Evolutionary conservation across 805 yeast species (phyloP).

Genomic region (Kodamaea laetipori): DNA sequence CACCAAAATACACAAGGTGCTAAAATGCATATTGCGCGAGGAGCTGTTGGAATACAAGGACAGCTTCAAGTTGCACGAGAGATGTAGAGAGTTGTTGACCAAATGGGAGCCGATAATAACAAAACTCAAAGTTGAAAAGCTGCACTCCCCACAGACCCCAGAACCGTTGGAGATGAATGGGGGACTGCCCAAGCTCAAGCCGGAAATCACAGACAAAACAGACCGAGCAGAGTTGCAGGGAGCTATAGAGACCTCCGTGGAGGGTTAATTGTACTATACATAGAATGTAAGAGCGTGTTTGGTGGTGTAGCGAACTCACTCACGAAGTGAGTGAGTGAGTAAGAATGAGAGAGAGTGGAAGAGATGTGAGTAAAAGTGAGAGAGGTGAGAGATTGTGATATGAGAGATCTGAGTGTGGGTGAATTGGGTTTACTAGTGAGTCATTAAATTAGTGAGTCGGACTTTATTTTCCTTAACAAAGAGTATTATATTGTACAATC

Average conservation of each 20-base stretch:
- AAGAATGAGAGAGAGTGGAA: too few relatives aligned
- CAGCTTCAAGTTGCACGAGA: slow-evolving; percentile 48
- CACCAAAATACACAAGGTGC: slow-evolving; percentile 54
- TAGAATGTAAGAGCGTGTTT: too few relatives aligned
- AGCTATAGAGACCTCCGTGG: slow-evolving; percentile 7
- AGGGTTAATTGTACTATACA: slow-evolving; percentile 6
- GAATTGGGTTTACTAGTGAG: too few relatives aligned
- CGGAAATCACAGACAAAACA: slow-evolving; percentile 1
- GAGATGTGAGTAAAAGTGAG: too few relatives aligned
- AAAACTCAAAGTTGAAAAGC: slow-evolving; percentile 37
- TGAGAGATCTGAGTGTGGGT: too few relatives aligned
- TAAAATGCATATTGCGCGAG: slow-evolving; percentile 48
- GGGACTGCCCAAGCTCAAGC: not conserved
- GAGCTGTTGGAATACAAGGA: slow-evolving; percentile 43
- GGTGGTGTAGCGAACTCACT: too few relatives aligned
- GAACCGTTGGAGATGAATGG: slow-evolving; percentile 3
- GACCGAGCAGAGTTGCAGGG: slow-evolving; percentile 1
- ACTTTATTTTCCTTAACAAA: too few relatives aligned
- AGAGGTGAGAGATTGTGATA: too few relatives aligned
- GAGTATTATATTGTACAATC: too few relatives aligned
- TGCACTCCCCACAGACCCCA: slow-evolving; percentile 11
- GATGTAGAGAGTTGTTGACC: slow-evolving; percentile 41
- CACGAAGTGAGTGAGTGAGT: too few relatives aligned
- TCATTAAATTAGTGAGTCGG: too few relatives aligned
- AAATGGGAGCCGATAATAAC: slow-evolving; percentile 45